These are phyloP conservation scores for Graphium sp. DNA, from an alignment of 2,329 filamentous ascomycete species.

Conservation along the genomic window DNA sequence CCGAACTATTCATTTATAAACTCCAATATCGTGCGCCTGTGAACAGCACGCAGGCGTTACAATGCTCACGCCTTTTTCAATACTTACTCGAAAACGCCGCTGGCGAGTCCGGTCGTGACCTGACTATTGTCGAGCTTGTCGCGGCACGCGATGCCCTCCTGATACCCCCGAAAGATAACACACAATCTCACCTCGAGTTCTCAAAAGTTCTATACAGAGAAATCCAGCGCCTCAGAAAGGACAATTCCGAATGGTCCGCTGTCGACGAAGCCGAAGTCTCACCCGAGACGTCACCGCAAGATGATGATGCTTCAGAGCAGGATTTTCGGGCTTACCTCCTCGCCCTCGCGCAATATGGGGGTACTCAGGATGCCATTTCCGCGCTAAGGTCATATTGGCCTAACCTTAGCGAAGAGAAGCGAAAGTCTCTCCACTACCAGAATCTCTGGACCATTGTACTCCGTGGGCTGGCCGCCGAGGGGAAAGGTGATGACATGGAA, in stretches of 20 bases:
- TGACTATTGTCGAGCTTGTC: conserved; percentile 22
- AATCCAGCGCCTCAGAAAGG: conserved; percentile 7
- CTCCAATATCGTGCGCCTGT: conserved; percentile 26
- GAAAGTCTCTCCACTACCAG: conserved; percentile 8
- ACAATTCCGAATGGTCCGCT: conserved; percentile 7
- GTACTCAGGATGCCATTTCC: conserved; percentile 28
- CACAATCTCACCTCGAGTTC: conserved; percentile 27
- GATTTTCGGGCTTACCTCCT: conserved; percentile 27
- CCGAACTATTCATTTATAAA: conserved; percentile 44
- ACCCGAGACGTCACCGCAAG: too few species aligned
- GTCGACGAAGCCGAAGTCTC: conserved; percentile 9
- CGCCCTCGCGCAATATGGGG: conserved; percentile 35
- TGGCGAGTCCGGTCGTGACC: conserved; percentile 12
- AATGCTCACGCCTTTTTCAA: conserved; percentile 37
- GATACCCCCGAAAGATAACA: conserved; percentile 22
- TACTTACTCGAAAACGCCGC: conserved; percentile 32
- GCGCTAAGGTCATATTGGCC: conserved; percentile 5
- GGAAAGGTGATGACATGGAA: too few species aligned
- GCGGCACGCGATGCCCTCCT: conserved; percentile 26
- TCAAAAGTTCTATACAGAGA: conserved; percentile 23
- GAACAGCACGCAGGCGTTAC: conserved; percentile 48
- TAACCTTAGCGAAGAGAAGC: conserved; percentile 3
- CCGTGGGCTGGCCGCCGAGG: conserved; percentile 43
- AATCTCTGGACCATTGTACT: conserved; percentile 33
- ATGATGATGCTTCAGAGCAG: conserved; percentile 5